phyloP scores from a whole-genome alignment of 768 basidiomycete genomes.

The Lepiota brunneoincarnata region DNA sequence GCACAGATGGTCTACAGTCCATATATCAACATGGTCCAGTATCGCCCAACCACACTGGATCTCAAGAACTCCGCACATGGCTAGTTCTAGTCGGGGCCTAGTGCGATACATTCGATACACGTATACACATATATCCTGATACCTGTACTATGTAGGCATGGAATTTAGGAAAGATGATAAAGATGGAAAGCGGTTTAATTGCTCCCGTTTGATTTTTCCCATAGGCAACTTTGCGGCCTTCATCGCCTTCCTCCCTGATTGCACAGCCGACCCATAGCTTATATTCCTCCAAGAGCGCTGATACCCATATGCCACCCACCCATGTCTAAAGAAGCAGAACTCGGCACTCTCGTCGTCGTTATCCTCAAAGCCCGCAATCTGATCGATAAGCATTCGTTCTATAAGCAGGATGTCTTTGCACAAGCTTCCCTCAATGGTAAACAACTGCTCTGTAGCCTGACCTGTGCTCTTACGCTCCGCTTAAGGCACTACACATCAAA shows the following conservation, averaged over 20 bases:
- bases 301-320: slow-evolving; percentile 12
- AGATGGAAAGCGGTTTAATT: too few relatives aligned
- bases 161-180: neutral
- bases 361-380: slow-evolving; percentile 84
- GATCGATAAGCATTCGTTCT: slow-evolving; percentile 78
- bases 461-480: neutral
- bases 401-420: slow-evolving; percentile 90
- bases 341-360: slow-evolving; percentile 84
- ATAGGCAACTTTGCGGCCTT: too few relatives aligned
- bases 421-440: slow-evolving; percentile 55
- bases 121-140: neutral
- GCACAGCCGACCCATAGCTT: too few relatives aligned
- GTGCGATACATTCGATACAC: neutral
- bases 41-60: slow-evolving; percentile 25
- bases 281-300: slow-evolving; percentile 8
- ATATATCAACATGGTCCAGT: slow-evolving; percentile 54
- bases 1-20: slow-evolving; percentile 52
- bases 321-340: slow-evolving; percentile 41
- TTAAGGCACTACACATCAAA: slow-evolving; percentile 60
- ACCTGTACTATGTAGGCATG: neutral
- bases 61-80: neutral
- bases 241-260: too few relatives aligned
- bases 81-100: neutral
- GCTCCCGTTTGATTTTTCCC: neutral
- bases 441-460: slow-evolving; percentile 9